These are phyloP conservation scores for Xylaria arbuscula DNA, from an alignment of 2,329 filamentous ascomycete genomes.

Conservation along the genomic window DNA sequence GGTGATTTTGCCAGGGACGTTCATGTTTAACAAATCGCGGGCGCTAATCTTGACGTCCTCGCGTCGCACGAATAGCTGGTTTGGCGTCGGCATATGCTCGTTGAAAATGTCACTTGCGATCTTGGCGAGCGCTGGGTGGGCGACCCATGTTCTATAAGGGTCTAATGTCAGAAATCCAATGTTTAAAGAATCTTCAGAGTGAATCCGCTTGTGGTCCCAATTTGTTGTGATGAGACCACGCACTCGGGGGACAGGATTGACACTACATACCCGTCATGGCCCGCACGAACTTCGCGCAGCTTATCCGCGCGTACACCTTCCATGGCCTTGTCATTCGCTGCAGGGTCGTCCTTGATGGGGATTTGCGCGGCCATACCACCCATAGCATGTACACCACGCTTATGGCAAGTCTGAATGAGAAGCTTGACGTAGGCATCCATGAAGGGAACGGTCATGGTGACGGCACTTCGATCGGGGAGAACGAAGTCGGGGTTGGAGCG, in stretches of 20 bases:
- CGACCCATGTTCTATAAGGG: slow-evolving; percentile 81
- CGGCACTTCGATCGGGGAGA: slow-evolving; percentile 86
- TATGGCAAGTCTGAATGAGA: slow-evolving; percentile 97
- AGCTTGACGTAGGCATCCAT: slow-evolving; percentile 98
- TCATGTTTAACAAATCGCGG: slow-evolving; percentile 97
- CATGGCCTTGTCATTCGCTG: slow-evolving; percentile 94
- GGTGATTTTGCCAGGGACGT: slow-evolving; percentile 90
- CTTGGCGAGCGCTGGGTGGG: slow-evolving; percentile 88
- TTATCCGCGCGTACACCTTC: slow-evolving; percentile 93
- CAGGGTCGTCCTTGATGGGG: slow-evolving; percentile 93
- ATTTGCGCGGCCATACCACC: slow-evolving; percentile 99
- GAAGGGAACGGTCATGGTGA: slow-evolving; percentile 98
- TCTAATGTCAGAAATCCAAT: slow-evolving; percentile 19
- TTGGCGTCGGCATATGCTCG: slow-evolving; percentile 97
- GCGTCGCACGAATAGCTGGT: slow-evolving; percentile 90
- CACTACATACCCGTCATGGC: slow-evolving; percentile 79
- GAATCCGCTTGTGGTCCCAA: neutral
- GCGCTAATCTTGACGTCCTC: slow-evolving; percentile 88
- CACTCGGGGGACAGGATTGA: neutral
- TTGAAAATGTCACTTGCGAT: slow-evolving; percentile 97
- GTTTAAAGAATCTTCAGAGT: neutral
- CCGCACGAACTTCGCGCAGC: slow-evolving; percentile 92
- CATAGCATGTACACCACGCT: slow-evolving; percentile 97
- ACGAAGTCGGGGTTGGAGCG: slow-evolving; percentile 93
- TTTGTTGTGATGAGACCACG: neutral